Base-by-base conservation (phyloP, 2,329 filamentous ascomycete species). In the Chaetomiaceae sp. region DNA sequence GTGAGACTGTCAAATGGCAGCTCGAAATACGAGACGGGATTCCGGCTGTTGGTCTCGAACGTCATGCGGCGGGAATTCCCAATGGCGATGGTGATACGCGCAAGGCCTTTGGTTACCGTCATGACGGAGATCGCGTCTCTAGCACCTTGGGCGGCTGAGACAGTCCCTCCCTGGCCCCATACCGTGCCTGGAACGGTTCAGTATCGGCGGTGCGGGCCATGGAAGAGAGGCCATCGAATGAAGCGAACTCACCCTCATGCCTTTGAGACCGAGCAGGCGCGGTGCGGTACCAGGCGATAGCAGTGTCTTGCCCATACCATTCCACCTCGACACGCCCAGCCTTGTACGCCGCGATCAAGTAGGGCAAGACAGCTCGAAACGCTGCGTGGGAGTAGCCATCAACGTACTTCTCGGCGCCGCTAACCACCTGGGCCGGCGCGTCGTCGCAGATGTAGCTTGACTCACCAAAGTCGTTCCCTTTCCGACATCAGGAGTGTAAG, bases 401-500 rank as follows among this genome's bases (percentile, higher is more conserved):
- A 48, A 74, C 71, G 54, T 80, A 81, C 11, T 63, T 63, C n/a
- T 72, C 71, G 3, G 79, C 76, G 3, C 77, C 78, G 3, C 69
- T 60, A 2, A 75, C 74, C 8, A 78, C 71, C 37, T 74, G 72
- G 5, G 66, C 62, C 4, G 71, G 61, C 39, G 71, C 67, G 29
- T 79, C 69, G 4, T 76, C 77, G 20, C 75, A 75, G 57, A 82
- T 78, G 62, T 83, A 82, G 64, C 80, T 79, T 1, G 79, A 77
- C 63, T 84, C 81, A 31, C 80, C 80, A 56, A 74, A 83, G 61
- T 84, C 81, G 59, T 83, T 83, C 79, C 71, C 70, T 71, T 45
- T 34, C 1, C 2, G 11, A 9, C 11, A 38, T 61, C 23, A 57
- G 38, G 7, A 20, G 17, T 5, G 8, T 6, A n/a, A 19, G 19